Percentiles rank a stretch among this genome's conserved stretches.
Evolutionary conservation across 2,329 filamentous ascomycete genomes (phyloP).

Genomic region (Rhynchosporium secalis): DNA sequence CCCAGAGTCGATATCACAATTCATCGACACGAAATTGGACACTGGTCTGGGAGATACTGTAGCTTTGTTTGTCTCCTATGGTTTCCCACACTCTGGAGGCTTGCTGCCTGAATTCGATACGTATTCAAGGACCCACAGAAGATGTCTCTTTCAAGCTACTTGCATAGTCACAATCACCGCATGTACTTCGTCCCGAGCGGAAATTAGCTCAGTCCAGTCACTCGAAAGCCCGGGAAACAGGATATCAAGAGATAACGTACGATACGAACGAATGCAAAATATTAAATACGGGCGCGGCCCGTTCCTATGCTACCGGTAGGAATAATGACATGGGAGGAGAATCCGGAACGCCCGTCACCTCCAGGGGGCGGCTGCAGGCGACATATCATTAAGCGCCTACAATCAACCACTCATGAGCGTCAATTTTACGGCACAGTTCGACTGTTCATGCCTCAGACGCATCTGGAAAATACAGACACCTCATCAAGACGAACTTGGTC

Average conservation of each 20-base stretch:
- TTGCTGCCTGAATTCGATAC: slow-evolving; percentile 3
- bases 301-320: slow-evolving; percentile 9
- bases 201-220: not conserved
- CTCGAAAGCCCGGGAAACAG: too few relatives aligned
- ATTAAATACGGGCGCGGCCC: slow-evolving; percentile 10
- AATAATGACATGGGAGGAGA: slow-evolving; percentile 7
- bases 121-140: not conserved
- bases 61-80: not conserved
- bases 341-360: not conserved
- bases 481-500: not conserved
- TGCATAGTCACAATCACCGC: slow-evolving; percentile 9
- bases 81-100: not conserved
- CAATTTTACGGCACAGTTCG: not conserved
- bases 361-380: slow-evolving; percentile 10
- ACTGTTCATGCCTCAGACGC: slow-evolving; percentile 9
- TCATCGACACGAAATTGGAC: not conserved
- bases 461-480: not conserved
- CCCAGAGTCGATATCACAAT: not conserved
- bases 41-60: not conserved
- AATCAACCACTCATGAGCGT: slow-evolving; percentile 6
- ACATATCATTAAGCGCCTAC: slow-evolving; percentile 7
- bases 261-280: slow-evolving; percentile 4
- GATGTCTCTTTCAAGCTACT: not conserved
- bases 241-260: not conserved
- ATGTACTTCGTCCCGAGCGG: slow-evolving; percentile 1